These are phyloP conservation scores for Alloteropsis semialata DNA, from an alignment of 176 grass and related monocot genomes.

Conservation along the genomic window DNA sequence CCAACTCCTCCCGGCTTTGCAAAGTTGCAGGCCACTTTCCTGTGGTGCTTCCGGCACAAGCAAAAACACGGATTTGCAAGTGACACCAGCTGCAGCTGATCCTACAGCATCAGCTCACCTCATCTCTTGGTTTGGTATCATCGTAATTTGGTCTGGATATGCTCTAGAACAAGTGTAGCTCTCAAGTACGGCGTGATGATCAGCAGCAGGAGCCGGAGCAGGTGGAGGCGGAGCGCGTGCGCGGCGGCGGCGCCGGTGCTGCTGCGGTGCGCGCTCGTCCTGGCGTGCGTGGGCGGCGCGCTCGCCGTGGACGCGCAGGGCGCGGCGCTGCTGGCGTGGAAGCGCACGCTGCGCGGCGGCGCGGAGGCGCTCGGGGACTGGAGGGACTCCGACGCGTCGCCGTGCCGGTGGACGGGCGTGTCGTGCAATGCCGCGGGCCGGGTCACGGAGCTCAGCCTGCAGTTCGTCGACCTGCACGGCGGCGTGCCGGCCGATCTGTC, in stretches of 20 bases:
- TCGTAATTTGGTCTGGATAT: not conserved
- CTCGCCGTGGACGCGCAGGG: conserved; percentile 60
- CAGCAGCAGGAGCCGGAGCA: not conserved
- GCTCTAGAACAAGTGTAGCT: not conserved
- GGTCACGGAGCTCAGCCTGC: conserved; percentile 54
- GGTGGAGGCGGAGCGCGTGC: conserved; percentile 18
- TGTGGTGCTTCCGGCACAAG: conserved; percentile 40
- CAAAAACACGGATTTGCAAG: conserved; percentile 46
- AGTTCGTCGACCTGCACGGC: conserved; percentile 62
- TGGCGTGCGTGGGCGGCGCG: conserved; percentile 24
- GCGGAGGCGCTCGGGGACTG: conserved; percentile 34
- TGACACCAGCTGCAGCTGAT: conserved; percentile 23
- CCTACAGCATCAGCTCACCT: conserved; percentile 23
- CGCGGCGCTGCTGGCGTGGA: conserved; percentile 63
- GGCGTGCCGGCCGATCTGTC: conserved; percentile 47
- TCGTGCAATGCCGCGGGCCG: conserved; percentile 47
- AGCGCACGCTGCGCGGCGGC: conserved; percentile 39
- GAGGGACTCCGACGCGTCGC: conserved; percentile 38
- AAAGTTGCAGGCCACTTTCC: conserved; percentile 23
- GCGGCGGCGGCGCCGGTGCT: not conserved
- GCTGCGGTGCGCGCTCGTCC: conserved; percentile 24
- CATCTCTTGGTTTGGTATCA: not conserved
- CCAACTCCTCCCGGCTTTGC: conserved; percentile 31
- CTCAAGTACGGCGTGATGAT: not conserved
- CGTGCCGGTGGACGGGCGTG: conserved; percentile 75